Evolutionary conservation across 2,329 filamentous ascomycete species (phyloP).

Genomic region (Aotearoamyces nothofagi): DNA sequence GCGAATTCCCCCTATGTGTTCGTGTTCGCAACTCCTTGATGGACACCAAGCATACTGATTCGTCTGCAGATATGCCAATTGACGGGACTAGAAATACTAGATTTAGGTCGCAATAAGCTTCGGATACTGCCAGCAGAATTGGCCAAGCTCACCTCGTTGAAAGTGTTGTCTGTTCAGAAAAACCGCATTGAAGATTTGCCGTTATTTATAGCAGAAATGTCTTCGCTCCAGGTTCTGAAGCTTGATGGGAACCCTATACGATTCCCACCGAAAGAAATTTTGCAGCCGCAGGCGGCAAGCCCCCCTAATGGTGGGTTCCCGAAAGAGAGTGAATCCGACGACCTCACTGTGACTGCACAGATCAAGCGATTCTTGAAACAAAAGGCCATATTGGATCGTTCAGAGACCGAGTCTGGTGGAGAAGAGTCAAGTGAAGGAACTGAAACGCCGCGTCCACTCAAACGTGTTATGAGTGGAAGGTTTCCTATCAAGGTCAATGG

Average conservation of each 20-base stretch:
- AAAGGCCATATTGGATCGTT: conserved; percentile 29
- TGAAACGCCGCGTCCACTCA: conserved; percentile 61
- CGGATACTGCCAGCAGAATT: conserved; percentile 65
- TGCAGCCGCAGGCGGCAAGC: conserved; percentile 41
- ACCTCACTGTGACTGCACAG: conserved; percentile 41
- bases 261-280: conserved; percentile 59
- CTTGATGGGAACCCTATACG: conserved; percentile 76
- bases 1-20: conserved; percentile 49
- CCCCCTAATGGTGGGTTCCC: conserved; percentile 37
- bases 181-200: conserved; percentile 80
- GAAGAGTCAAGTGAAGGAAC: conserved; percentile 58
- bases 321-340: conserved; percentile 49
- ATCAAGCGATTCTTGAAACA: conserved; percentile 46
- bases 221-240: conserved; percentile 75
- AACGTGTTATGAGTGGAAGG: conserved; percentile 46
- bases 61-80: conserved; percentile 67
- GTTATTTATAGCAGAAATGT: conserved; percentile 75
- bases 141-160: conserved; percentile 65
- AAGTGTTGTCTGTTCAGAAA: conserved; percentile 75
- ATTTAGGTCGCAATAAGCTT: conserved; percentile 81
- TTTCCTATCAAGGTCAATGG: conserved; percentile 62
- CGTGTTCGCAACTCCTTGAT: conserved; percentile 1
- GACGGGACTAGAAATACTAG: conserved; percentile 77
- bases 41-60: not conserved
- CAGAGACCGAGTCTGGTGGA: conserved; percentile 38